phyloP scores from a whole-genome alignment of 2,329 filamentous ascomycete genomes.

The Penicillium sp. region DNA sequence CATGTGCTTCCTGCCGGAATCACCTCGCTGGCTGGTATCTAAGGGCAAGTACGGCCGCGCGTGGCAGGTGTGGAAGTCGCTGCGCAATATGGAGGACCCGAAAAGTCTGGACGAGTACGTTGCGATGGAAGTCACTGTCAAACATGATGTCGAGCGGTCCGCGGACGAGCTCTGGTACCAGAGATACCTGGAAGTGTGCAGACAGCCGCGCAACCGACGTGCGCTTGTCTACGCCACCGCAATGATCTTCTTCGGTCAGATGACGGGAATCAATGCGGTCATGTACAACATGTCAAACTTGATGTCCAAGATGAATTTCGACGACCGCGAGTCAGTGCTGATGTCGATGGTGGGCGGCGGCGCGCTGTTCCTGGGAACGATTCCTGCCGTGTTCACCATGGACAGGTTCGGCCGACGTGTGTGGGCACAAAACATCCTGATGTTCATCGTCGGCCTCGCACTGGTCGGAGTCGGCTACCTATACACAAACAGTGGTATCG shows the following conservation, averaged over 20 bases:
- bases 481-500: not conserved
- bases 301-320: slow-evolving; percentile 7
- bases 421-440: not conserved
- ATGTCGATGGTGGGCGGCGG: not conserved
- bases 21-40: not conserved
- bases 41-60: not conserved
- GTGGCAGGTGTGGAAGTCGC: not conserved
- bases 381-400: not conserved
- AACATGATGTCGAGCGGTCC: not conserved
- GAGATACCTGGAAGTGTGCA: not conserved
- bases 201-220: not conserved
- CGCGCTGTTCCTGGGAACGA: not conserved
- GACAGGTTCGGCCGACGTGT: not conserved
- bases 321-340: slow-evolving; percentile 39
- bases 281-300: slow-evolving; percentile 10
- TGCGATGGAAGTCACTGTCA: not conserved
- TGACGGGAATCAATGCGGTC: not conserved
- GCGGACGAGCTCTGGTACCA: not conserved
- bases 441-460: not conserved
- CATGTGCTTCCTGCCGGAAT: not conserved
- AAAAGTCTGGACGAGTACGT: not conserved
- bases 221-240: not conserved
- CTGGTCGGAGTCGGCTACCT: not conserved
- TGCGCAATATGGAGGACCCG: not conserved
- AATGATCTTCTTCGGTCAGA: slow-evolving; percentile 32